These are phyloP conservation scores for Ustilago cynodontis DNA, from an alignment of 1,284 basidiomycete genomes.

Conservation along the genomic window DNA sequence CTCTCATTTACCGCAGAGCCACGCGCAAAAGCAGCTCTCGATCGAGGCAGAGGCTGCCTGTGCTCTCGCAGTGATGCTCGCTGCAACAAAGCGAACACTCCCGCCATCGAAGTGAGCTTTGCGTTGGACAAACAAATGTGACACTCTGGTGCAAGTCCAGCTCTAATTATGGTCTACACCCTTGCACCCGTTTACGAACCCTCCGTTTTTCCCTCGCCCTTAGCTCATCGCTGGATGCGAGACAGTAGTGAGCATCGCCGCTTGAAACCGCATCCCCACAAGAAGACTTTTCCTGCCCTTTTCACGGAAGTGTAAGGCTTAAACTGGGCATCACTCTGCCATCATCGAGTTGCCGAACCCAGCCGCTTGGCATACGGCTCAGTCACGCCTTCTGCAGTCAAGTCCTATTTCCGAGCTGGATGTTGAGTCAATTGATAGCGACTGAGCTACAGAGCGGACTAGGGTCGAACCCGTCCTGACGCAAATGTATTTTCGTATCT, in stretches of 20 bases:
- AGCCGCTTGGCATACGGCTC: conserved; percentile 4
- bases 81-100: background rate
- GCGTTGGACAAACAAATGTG: background rate
- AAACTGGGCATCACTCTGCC: background rate
- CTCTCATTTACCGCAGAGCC: background rate
- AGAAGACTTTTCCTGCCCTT: background rate
- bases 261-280: conserved; percentile 1
- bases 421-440: too few relatives aligned
- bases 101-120: background rate
- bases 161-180: conserved; percentile 1
- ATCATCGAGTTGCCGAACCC: conserved; percentile 5
- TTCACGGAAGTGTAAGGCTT: conserved; percentile 1
- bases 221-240: background rate
- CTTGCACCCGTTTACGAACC: conserved; percentile 2
- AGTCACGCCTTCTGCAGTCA: background rate
- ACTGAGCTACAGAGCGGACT: background rate
- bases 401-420: background rate
- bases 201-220: background rate
- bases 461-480: background rate
- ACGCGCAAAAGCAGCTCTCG: conserved; percentile 9
- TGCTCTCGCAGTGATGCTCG: background rate
- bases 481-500: background rate
- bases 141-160: background rate
- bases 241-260: conserved; percentile 4
- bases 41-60: conserved; percentile 1